These are phyloP conservation scores for Dryas octopetala DNA, from an alignment of 306 rosid species.

Conservation along the genomic window DNA sequence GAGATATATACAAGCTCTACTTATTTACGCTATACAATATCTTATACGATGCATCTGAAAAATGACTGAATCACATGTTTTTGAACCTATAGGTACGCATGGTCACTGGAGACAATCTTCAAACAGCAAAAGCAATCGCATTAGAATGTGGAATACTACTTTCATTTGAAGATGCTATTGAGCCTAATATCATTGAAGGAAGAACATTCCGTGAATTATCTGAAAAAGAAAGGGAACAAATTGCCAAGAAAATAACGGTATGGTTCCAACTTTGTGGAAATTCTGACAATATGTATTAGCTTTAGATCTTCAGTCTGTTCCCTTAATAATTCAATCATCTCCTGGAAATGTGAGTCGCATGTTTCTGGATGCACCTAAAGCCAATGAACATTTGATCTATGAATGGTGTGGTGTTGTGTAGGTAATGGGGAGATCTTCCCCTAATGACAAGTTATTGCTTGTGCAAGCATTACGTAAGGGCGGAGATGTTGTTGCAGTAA, in stretches of 20 bases:
- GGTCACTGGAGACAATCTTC: slow-evolving; percentile 97
- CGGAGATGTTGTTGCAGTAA: slow-evolving; percentile 96
- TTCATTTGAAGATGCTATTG: slow-evolving; percentile 61
- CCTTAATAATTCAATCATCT: slow-evolving; percentile 8
- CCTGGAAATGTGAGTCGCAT: background rate
- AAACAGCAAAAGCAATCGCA: slow-evolving; percentile 94
- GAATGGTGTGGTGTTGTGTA: slow-evolving; percentile 28
- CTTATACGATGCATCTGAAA: background rate
- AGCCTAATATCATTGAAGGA: slow-evolving; percentile 87
- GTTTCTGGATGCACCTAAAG: background rate
- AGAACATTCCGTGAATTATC: slow-evolving; percentile 69
- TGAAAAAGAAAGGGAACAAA: slow-evolving; percentile 75
- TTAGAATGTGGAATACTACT: slow-evolving; percentile 92
- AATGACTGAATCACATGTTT: slow-evolving; percentile 26
- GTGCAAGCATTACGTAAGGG: slow-evolving; percentile 93
- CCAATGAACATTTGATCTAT: slow-evolving; percentile 11
- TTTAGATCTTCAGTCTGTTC: slow-evolving; percentile 26
- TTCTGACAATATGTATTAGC: slow-evolving; percentile 18
- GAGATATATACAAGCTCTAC: background rate
- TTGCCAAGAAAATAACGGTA: slow-evolving; percentile 69
- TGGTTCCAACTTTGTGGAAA: slow-evolving; percentile 21
- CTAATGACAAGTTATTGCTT: slow-evolving; percentile 95
- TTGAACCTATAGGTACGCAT: slow-evolving; percentile 71
- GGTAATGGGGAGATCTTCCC: slow-evolving; percentile 99
- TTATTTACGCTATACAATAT: background rate